Evolutionary conservation across 2,329 filamentous ascomycete genomes (phyloP).

Genomic region (Talaromyces marneffei): DNA sequence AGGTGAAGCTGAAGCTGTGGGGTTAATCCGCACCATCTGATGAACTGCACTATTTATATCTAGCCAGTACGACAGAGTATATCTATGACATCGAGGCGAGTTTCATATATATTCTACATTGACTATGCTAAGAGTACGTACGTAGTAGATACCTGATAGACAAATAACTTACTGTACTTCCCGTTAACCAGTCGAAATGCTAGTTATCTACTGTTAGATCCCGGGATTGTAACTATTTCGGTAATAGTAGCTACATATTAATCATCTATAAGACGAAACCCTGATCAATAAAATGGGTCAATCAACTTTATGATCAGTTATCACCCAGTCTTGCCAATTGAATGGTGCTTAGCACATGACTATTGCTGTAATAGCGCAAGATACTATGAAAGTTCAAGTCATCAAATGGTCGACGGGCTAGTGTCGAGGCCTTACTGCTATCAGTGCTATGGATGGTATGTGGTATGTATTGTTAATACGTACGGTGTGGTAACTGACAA

Average conservation of each 20-base stretch:
- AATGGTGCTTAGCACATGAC: not conserved
- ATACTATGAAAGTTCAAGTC: not conserved
- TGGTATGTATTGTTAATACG: not conserved
- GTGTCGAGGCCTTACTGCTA: not conserved
- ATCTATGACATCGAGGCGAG: not conserved
- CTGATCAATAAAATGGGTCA: not conserved
- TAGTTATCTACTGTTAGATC: not conserved
- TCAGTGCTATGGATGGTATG: not conserved
- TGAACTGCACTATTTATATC: not conserved
- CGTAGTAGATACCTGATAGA: not conserved
- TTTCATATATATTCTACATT: not conserved
- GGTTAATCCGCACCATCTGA: not conserved
- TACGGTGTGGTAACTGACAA: not conserved
- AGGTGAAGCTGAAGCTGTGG: not conserved
- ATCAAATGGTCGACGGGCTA: not conserved
- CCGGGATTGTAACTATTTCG: not conserved
- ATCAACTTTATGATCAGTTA: not conserved
- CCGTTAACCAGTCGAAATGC: no score
- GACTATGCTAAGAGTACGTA: not conserved
- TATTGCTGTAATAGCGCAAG: not conserved
- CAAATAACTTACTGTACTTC: no score
- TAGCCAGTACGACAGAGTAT: not conserved
- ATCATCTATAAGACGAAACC: not conserved
- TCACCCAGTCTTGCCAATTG: not conserved
- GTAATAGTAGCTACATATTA: conserved; percentile 4